A percentile compares a stretch with the other conserved stretches of the same genome.
Conservation (phyloP, 2,329 filamentous ascomycete species). For the Fusarium pininemorale region DNA sequence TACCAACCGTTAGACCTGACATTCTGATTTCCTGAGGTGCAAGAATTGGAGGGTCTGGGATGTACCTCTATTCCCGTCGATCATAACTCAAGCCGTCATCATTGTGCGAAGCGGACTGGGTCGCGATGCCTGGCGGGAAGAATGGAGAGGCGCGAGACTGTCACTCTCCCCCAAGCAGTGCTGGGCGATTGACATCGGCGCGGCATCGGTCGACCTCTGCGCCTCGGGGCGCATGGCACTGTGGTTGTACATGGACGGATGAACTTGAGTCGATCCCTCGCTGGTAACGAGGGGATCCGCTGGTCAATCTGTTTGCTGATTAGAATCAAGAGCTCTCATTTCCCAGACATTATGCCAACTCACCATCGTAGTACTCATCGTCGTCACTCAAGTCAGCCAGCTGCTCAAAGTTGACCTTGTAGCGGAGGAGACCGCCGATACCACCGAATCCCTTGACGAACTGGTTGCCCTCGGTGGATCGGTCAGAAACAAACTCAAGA, state of each 20-base stretch:
- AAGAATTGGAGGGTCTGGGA: conserved; percentile 5
- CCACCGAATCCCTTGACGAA: conserved; percentile 99
- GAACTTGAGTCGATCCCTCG: conserved; percentile 83
- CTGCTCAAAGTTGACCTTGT: conserved; percentile 99
- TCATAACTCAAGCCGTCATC: conserved; percentile 67
- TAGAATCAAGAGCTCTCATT: not conserved
- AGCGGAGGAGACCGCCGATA: conserved; percentile 95
- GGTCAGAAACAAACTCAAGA: conserved; percentile 96
- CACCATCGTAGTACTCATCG: conserved; percentile 89
- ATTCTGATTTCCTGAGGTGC: conserved; percentile 23
- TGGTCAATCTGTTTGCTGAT: conserved; percentile 76
- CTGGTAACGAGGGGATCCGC: conserved; percentile 83
- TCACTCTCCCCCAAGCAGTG: conserved; percentile 59
- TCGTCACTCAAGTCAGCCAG: conserved; percentile 91
- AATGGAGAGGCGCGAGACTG: conserved; percentile 55
- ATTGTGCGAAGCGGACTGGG: conserved; percentile 75
- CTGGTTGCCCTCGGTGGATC: conserved; percentile 98
- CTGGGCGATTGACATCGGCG: conserved; percentile 56
- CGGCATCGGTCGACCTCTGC: conserved; percentile 56
- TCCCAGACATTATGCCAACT: conserved; percentile 23
- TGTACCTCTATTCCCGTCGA: conserved; percentile 45
- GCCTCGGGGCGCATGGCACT: conserved; percentile 53
- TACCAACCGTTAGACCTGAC: conserved; percentile 37
- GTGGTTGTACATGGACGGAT: conserved; percentile 55
- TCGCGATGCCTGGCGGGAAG: conserved; percentile 62